Percentiles rank a stretch among this genome's conserved stretches.
phyloP scores from a whole-genome alignment of 106 monocot genomes.

The Amphibolis antarctica region DNA sequence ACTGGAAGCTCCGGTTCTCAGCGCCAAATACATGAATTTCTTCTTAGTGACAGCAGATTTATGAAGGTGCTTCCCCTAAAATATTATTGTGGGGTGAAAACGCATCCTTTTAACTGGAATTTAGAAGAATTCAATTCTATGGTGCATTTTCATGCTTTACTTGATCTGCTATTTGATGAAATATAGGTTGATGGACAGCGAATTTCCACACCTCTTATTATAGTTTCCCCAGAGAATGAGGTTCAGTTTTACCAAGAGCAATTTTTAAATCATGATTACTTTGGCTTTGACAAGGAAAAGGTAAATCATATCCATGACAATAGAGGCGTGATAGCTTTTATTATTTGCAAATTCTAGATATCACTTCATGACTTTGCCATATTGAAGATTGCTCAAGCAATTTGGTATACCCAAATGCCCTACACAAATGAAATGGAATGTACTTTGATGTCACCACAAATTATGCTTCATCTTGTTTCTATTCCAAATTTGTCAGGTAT shows the following conservation, averaged over 20 bases:
- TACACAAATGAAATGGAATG: too few species aligned
- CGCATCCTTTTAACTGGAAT: neutral
- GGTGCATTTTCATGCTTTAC: neutral
- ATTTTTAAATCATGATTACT: neutral
- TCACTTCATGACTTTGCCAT: too few species aligned
- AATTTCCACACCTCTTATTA: neutral
- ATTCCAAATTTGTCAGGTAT: slow-evolving; percentile 31
- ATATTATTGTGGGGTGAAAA: too few species aligned
- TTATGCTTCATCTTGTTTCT: too few species aligned
- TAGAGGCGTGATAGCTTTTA: too few species aligned
- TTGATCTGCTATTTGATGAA: neutral
- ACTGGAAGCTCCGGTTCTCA: neutral
- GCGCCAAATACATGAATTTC: slow-evolving; percentile 10
- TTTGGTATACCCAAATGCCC: too few species aligned
- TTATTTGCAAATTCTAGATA: too few species aligned
- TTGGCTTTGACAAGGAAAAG: slow-evolving; percentile 12
- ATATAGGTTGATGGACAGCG: slow-evolving; percentile 26
- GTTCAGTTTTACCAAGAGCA: slow-evolving; percentile 2
- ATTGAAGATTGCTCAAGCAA: too few species aligned
- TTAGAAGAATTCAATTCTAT: neutral
- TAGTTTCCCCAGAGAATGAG: slow-evolving; percentile 8
- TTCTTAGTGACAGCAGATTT: slow-evolving; percentile 19
- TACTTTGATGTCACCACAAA: too few species aligned
- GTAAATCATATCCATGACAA: neutral
- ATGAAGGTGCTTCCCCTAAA: slow-evolving; percentile 21